Percentiles rank a stretch among this genome's conserved stretches.
These are phyloP conservation scores for Mycena latifolia DNA, from an alignment of 768 basidiomycete species.

Conservation along the genomic window DNA sequence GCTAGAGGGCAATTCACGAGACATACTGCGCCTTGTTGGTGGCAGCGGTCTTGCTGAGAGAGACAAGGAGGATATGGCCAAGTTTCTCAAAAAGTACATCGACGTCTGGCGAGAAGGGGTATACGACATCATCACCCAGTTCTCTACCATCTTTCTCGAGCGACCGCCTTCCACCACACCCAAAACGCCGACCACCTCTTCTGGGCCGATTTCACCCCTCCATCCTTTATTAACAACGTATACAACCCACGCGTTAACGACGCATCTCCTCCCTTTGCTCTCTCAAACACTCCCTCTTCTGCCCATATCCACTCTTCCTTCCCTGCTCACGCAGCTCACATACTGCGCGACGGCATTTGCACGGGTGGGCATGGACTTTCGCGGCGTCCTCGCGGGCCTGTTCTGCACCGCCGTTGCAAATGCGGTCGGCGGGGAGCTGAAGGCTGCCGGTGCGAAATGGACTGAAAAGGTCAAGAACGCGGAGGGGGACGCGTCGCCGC, in stretches of 20 bases:
- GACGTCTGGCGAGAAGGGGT: slow-evolving; percentile 94
- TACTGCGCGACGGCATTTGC: slow-evolving; percentile 95
- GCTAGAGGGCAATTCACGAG: slow-evolving; percentile 66
- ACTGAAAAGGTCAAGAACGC: slow-evolving; percentile 40
- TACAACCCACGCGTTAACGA: slow-evolving; percentile 68
- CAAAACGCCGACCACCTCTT: slow-evolving; percentile 38
- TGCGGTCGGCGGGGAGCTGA: slow-evolving; percentile 67
- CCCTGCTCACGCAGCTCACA: slow-evolving; percentile 91
- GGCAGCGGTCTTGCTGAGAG: slow-evolving; percentile 62
- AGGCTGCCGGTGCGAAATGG: slow-evolving; percentile 55
- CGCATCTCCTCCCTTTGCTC: slow-evolving; percentile 78
- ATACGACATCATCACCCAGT: slow-evolving; percentile 93
- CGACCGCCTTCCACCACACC: slow-evolving; percentile 54
- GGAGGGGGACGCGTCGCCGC: slow-evolving; percentile 28
- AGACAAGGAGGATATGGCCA: slow-evolving; percentile 77
- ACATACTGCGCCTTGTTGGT: slow-evolving; percentile 53
- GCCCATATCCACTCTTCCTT: slow-evolving; percentile 75
- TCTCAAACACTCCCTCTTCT: slow-evolving; percentile 70
- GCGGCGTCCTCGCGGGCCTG: slow-evolving; percentile 71
- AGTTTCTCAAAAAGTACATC: slow-evolving; percentile 88
- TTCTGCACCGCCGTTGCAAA: slow-evolving; percentile 74
- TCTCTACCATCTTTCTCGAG: slow-evolving; percentile 89
- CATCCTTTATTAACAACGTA: slow-evolving; percentile 74
- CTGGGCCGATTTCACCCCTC: slow-evolving; percentile 48
- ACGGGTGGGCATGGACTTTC: slow-evolving; percentile 94